phyloP scores from a whole-genome alignment of 2,329 filamentous ascomycete genomes.

The Exophiala mesophila region DNA sequence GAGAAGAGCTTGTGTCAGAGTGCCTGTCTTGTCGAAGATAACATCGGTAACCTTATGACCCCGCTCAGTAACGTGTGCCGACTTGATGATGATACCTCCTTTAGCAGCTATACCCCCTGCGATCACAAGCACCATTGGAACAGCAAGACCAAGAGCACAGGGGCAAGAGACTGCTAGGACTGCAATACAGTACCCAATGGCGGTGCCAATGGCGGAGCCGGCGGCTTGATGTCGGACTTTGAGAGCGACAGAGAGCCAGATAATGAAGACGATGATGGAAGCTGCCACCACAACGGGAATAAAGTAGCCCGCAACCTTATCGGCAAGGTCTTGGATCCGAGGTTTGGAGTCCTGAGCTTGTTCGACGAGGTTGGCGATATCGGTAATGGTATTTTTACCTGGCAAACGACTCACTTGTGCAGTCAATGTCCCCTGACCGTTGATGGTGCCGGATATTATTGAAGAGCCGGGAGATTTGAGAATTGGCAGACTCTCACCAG shows the following conservation, averaged over 20 bases:
- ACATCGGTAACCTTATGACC: slow-evolving; percentile 60
- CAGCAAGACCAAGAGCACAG: slow-evolving; percentile 69
- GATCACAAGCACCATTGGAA: slow-evolving; percentile 74
- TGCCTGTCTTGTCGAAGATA: slow-evolving; percentile 78
- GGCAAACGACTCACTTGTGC: slow-evolving; percentile 57
- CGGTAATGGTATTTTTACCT: slow-evolving; percentile 66
- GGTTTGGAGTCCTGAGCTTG: slow-evolving; percentile 65
- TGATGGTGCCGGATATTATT: slow-evolving; percentile 62
- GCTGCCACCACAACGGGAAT: slow-evolving; percentile 60
- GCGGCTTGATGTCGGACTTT: slow-evolving; percentile 34
- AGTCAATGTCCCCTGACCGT: slow-evolving; percentile 49
- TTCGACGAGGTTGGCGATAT: slow-evolving; percentile 66
- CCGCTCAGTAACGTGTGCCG: slow-evolving; percentile 58
- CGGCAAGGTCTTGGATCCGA: slow-evolving; percentile 62
- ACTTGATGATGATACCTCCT: slow-evolving; percentile 64
- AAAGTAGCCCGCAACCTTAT: slow-evolving; percentile 63
- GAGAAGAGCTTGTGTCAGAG: slow-evolving; percentile 59
- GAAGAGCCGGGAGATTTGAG: slow-evolving; percentile 50
- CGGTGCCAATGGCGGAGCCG: slow-evolving; percentile 50
- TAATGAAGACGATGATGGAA: slow-evolving; percentile 54
- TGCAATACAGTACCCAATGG: slow-evolving; percentile 67
- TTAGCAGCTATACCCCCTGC: slow-evolving; percentile 63
- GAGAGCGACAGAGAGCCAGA: slow-evolving; percentile 60
- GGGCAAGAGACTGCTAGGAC: slow-evolving; percentile 72
- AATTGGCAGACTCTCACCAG: slow-evolving; percentile 62